A percentile compares a stretch with the other conserved stretches of the same genome.
Conservation (phyloP, 2,329 filamentous ascomycete genomes). For the Claviceps sp. region DNA sequence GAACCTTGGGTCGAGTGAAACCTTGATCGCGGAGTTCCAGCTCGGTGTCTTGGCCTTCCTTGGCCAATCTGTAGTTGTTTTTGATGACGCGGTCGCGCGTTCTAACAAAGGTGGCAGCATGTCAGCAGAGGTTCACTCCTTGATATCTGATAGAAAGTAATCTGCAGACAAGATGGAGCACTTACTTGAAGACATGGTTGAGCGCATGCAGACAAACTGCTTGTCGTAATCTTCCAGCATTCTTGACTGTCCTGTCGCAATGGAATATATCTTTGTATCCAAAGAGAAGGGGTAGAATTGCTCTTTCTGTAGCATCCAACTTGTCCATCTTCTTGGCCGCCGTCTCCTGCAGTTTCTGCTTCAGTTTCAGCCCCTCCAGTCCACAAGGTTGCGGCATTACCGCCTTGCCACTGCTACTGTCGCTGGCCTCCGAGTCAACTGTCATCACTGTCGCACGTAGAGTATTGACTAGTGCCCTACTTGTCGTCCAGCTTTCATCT, state of each 20-base stretch:
- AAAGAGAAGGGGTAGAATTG: constrained; percentile 60
- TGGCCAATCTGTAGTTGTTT: constrained; percentile 69
- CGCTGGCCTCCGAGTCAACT: constrained; percentile 25
- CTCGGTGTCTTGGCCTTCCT: constrained; percentile 48
- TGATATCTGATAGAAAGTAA: too few relatives aligned
- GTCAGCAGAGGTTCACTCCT: not conserved
- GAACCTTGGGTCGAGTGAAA: constrained; percentile 85
- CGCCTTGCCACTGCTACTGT: constrained; percentile 9
- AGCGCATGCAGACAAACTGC: constrained; percentile 71
- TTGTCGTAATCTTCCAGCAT: constrained; percentile 55
- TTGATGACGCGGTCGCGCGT: constrained; percentile 86
- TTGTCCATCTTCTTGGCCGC: constrained; percentile 38
- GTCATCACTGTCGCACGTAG: constrained; percentile 34
- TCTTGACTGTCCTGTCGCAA: constrained; percentile 55
- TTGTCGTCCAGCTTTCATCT: constrained; percentile 36
- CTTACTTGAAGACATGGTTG: constrained; percentile 81
- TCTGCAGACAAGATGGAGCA: not conserved
- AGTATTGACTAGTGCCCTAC: constrained; percentile 31
- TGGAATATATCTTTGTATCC: constrained; percentile 72
- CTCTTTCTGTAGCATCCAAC: constrained; percentile 50
- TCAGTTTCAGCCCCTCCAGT: constrained; percentile 56
- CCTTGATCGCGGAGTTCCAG: constrained; percentile 81
- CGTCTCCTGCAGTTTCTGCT: constrained; percentile 42
- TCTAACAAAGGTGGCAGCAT: constrained; percentile 23
- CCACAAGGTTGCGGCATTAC: constrained; percentile 20